A percentile compares a stretch with the other conserved stretches of the same genome.
Conservation (phyloP, 192 early-diverging fungal genomes). For the Coemansia sp. region DNA sequence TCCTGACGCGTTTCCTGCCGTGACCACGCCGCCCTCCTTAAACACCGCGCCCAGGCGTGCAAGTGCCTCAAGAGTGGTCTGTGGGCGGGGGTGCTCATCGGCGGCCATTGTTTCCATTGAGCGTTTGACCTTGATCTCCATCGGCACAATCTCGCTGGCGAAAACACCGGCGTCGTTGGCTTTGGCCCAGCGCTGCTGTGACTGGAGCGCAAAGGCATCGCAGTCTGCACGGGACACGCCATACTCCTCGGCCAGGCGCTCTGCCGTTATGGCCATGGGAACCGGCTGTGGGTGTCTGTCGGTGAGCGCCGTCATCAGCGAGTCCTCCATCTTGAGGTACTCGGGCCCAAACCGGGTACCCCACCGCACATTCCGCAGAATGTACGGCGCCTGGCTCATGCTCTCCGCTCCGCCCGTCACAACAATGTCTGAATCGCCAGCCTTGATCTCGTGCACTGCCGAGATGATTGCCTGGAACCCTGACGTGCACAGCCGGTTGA, state of each 20-base stretch:
- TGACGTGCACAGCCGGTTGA: slow-evolving; percentile 96
- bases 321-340: slow-evolving; percentile 83
- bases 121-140: slow-evolving; percentile 81
- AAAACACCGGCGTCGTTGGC: slow-evolving; percentile 78
- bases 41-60: slow-evolving; percentile 84
- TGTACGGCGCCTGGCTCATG: slow-evolving; percentile 93
- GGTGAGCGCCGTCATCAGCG: slow-evolving; percentile 77
- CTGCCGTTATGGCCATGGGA: slow-evolving; percentile 95
- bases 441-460: slow-evolving; percentile 88
- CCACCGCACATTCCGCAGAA: slow-evolving; percentile 75
- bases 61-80: slow-evolving; percentile 77
- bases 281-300: slow-evolving; percentile 81
- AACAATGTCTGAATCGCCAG: slow-evolving; percentile 81
- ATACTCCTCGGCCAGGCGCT: slow-evolving; percentile 87
- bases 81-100: slow-evolving; percentile 92
- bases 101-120: slow-evolving; percentile 61
- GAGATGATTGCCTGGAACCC: slow-evolving; percentile 95
- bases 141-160: slow-evolving; percentile 76
- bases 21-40: slow-evolving; percentile 85
- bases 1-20: slow-evolving; percentile 93
- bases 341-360: slow-evolving; percentile 87
- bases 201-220: slow-evolving; percentile 79
- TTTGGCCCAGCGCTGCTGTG: slow-evolving; percentile 87
- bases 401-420: slow-evolving; percentile 89
- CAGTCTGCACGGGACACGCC: slow-evolving; percentile 77